Base-by-base conservation (phyloP, 495 filamentous ascomycete genomes). In the Halenospora varia region DNA sequence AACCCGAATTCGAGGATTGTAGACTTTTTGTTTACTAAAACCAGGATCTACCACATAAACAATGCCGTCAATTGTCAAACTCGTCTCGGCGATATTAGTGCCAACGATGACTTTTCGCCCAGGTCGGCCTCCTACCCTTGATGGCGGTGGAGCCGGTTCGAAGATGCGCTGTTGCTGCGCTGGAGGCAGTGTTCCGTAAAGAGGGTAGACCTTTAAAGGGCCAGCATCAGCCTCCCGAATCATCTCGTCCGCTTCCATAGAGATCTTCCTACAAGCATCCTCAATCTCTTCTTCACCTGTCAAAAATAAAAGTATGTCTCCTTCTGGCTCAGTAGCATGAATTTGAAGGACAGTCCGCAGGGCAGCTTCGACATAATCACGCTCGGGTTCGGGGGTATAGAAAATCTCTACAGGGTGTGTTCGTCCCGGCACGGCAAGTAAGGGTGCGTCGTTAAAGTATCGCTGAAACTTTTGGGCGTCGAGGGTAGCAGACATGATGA, bases 221-320 rank as follows among this genome's bases (percentile, higher is more conserved):
- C 95, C 95, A 39, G 88, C 89, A 72, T 93, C 92, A 19, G 87
- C 88, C 69, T 97, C 95, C 62, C 90, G 76, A 13, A 88, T 77
- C 80, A 97, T 89, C 67, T 97, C 92, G 61, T 96, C 90, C 25
- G 81, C 88, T 71, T 99, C 95, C 1, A 96, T 76, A 19, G 80
- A 77, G 60, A 99, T 96, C 65, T 97, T 96, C 25, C 92, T 82
- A 59, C 87, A 88, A 19, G 94, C 90, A 70, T 97, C 95, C 71
- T 99, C 95, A 67, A 99, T 99, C 69, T 99, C 95, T 70, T 99
- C 95, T 67, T 99, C 95, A 66, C 95, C 95, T 25, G 95, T 99
- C 69, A 99, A 76, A 74, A 99, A 99, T 22, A 99, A 74, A 42
- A 99, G 75, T 44, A 99, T 92, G 69, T 99, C 95, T 56, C 95